These are phyloP conservation scores for Rostrohypoxylon terebratum DNA, from an alignment of 495 filamentous ascomycete genomes.

Conservation along the genomic window DNA sequence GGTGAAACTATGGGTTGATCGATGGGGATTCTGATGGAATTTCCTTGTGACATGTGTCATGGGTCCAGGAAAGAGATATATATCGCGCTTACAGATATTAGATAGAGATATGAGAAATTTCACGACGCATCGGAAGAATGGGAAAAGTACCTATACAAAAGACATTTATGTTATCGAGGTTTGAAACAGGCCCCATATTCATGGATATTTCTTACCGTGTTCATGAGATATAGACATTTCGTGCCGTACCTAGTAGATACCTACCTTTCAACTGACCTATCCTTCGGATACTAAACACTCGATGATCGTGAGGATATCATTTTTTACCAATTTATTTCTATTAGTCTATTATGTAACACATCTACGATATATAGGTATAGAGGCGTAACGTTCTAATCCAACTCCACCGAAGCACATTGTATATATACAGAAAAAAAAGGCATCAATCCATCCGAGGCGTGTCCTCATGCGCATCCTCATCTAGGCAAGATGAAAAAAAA, in stretches of 20 bases:
- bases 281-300: neutral
- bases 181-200: neutral
- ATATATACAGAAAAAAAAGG: neutral
- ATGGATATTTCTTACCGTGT: too few species aligned
- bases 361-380: conserved; percentile 3
- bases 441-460: neutral
- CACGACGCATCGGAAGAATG: neutral
- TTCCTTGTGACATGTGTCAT: neutral
- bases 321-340: neutral
- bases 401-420: neutral
- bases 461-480: conserved; percentile 2
- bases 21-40: conserved; percentile 38
- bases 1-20: conserved; percentile 46
- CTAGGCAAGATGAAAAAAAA: neutral
- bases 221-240: too few species aligned
- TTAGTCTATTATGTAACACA: conserved; percentile 37
- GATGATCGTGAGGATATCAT: neutral
- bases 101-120: neutral
- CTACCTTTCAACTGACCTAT: too few species aligned
- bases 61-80: neutral
- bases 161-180: neutral
- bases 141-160: neutral
- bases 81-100: neutral
- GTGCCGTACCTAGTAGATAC: too few species aligned
- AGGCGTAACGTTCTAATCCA: neutral